These are phyloP conservation scores for Peterozyma xylosa DNA, from an alignment of 805 yeast genomes.

Conservation along the genomic window DNA sequence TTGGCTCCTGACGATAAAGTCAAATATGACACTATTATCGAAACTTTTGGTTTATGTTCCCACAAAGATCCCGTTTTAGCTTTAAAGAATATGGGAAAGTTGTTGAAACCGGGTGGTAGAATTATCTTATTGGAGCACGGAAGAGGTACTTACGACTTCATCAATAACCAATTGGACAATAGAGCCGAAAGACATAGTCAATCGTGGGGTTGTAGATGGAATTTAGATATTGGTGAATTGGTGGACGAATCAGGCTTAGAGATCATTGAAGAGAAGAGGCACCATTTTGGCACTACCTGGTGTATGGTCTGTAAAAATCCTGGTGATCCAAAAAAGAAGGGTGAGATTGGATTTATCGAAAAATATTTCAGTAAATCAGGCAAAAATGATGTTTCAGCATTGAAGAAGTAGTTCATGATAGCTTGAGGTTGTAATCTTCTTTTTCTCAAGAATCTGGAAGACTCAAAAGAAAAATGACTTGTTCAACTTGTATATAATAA, in stretches of 20 bases:
- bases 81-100: slow-evolving; percentile 57
- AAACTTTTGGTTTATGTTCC: slow-evolving; percentile 93
- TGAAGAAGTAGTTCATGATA: too few species aligned
- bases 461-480: too few species aligned
- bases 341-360: slow-evolving; percentile 42
- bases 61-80: slow-evolving; percentile 90
- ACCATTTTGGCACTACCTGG: slow-evolving; percentile 93
- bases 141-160: slow-evolving; percentile 67
- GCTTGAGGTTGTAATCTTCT: too few species aligned
- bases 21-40: slow-evolving; percentile 85
- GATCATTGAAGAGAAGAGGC: slow-evolving; percentile 69
- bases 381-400: not conserved
- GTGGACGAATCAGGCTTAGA: slow-evolving; percentile 79
- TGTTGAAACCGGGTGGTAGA: slow-evolving; percentile 86
- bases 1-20: slow-evolving; percentile 30
- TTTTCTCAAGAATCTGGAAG: too few species aligned
- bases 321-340: slow-evolving; percentile 47
- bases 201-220: slow-evolving; percentile 98
- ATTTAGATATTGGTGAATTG: slow-evolving; percentile 84
- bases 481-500: too few species aligned
- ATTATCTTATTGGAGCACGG: slow-evolving; percentile 90
- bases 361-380: slow-evolving; percentile 30
- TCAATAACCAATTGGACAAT: slow-evolving; percentile 75
- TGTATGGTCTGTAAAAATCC: slow-evolving; percentile 67
- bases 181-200: slow-evolving; percentile 78